These are phyloP conservation scores for Skeletonema menzelii DNA, from an alignment of 108 stramenopile genomes.

Conservation along the genomic window DNA sequence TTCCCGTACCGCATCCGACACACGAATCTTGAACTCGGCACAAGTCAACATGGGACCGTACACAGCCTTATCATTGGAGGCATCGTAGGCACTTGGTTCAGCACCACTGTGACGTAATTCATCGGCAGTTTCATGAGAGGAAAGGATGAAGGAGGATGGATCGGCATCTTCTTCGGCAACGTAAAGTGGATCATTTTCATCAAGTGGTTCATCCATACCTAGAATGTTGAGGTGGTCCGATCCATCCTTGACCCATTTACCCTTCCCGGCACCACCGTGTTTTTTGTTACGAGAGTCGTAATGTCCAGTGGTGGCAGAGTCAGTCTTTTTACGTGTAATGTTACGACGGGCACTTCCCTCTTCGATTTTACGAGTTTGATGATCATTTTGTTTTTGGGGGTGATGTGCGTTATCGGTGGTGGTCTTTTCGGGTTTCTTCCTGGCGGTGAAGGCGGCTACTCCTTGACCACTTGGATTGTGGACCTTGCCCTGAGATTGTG, in stretches of 20 bases:
- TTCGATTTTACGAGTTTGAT: constrained; percentile 68
- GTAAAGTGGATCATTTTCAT: constrained; percentile 83
- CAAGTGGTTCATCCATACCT: constrained; percentile 34
- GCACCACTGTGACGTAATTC: constrained; percentile 27
- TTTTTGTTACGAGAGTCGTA: constrained; percentile 79
- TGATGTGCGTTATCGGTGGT: constrained; percentile 13
- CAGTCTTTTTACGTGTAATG: constrained; percentile 84
- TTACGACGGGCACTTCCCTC: constrained; percentile 78
- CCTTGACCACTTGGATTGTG: constrained; percentile 84
- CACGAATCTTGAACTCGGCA: constrained; percentile 85
- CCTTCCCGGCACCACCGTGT: constrained; percentile 83
- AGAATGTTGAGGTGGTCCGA: constrained; percentile 30
- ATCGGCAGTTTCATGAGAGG: constrained; percentile 19
- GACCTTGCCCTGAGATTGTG: too few species aligned
- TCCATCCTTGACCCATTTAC: constrained; percentile 59
- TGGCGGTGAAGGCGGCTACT: constrained; percentile 64
- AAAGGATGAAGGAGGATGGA: constrained; percentile 56
- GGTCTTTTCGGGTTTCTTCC: constrained; percentile 50
- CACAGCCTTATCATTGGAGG: constrained; percentile 52
- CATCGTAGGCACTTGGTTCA: constrained; percentile 47
- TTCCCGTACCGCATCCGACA: constrained; percentile 60
- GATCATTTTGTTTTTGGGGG: constrained; percentile 18
- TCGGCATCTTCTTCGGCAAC: constrained; percentile 65
- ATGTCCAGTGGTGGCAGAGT: constrained; percentile 50
- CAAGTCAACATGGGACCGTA: constrained; percentile 83